Evolutionary conservation across 768 basidiomycete species (phyloP).

Genomic region (Pleurotus salmoneostramineus): DNA sequence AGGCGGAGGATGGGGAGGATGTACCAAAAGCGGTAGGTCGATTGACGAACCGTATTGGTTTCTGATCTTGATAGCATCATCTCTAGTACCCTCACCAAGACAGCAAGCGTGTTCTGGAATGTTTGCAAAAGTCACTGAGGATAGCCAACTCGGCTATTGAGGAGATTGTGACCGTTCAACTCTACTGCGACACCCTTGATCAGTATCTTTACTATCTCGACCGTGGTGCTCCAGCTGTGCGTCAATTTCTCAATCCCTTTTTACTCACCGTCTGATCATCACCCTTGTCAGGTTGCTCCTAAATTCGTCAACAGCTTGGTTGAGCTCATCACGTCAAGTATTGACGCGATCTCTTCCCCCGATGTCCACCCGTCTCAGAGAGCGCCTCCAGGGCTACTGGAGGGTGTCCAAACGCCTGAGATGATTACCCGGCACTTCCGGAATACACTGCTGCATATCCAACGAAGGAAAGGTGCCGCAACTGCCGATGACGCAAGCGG

Average conservation of each 20-base stretch:
- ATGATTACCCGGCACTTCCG: slow-evolving; percentile 94
- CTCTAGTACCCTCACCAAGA: slow-evolving; percentile 82
- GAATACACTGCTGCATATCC: slow-evolving; percentile 84
- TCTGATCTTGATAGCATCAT: neutral
- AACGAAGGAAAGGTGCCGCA: slow-evolving; percentile 62
- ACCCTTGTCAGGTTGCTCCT: slow-evolving; percentile 70
- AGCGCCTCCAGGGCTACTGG: slow-evolving; percentile 84
- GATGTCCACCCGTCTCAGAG: slow-evolving; percentile 88
- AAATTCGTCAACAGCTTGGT: slow-evolving; percentile 97
- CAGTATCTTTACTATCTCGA: slow-evolving; percentile 97
- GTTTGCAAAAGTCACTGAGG: slow-evolving; percentile 92
- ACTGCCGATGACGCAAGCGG: slow-evolving; percentile 9
- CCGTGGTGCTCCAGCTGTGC: slow-evolving; percentile 84
- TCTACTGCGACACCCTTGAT: slow-evolving; percentile 95
- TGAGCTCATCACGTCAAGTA: slow-evolving; percentile 90
- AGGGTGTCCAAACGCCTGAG: slow-evolving; percentile 89
- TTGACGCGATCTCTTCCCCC: slow-evolving; percentile 85
- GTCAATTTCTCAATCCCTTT: slow-evolving; percentile 21
- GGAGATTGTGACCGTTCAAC: slow-evolving; percentile 93
- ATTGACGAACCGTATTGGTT: slow-evolving; percentile 4
- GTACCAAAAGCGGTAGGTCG: slow-evolving; percentile 52
- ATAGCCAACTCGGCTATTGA: slow-evolving; percentile 97
- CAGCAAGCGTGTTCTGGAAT: slow-evolving; percentile 96
- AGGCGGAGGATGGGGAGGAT: slow-evolving; percentile 39
- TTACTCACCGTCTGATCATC: neutral